phyloP scores from a whole-genome alignment of 192 early-diverging fungal genomes.

The Ambispora gerdemannii region DNA sequence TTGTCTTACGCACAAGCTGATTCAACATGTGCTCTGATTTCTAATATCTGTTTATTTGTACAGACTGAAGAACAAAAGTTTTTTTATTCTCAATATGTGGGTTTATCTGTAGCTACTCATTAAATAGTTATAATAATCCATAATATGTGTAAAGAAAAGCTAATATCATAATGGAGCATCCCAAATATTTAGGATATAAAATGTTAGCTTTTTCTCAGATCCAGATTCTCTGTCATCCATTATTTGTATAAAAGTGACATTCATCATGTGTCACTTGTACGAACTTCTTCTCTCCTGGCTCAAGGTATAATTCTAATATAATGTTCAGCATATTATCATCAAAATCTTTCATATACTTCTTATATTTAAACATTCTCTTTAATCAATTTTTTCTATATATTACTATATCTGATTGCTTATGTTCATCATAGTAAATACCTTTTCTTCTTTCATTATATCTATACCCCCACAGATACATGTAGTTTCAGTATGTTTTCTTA shows the following conservation, averaged over 20 bases:
- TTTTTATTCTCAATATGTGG: constrained; percentile 4
- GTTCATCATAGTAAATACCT: no score
- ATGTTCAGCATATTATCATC: not conserved
- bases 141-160: constrained; percentile 29
- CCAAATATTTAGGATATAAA: not conserved
- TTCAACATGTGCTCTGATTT: constrained; percentile 6
- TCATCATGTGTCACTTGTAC: constrained; percentile 22
- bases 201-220: constrained; percentile 7
- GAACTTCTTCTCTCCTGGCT: not conserved
- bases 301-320: not conserved
- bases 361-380: constrained; percentile 8
- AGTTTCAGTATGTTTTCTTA: no score
- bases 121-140: constrained; percentile 17
- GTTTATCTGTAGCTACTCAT: constrained; percentile 10
- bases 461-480: no score
- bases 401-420: no score
- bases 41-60: not conserved
- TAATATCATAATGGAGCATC: constrained; percentile 29
- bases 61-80: not conserved
- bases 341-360: constrained; percentile 27
- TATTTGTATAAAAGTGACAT: constrained; percentile 30
- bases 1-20: constrained; percentile 13
- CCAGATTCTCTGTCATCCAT: constrained; percentile 23
- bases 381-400: no score
- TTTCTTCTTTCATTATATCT: no score